These are phyloP conservation scores for Aspergillus amoenus DNA, from an alignment of 2,329 filamentous ascomycete genomes.

Conservation along the genomic window DNA sequence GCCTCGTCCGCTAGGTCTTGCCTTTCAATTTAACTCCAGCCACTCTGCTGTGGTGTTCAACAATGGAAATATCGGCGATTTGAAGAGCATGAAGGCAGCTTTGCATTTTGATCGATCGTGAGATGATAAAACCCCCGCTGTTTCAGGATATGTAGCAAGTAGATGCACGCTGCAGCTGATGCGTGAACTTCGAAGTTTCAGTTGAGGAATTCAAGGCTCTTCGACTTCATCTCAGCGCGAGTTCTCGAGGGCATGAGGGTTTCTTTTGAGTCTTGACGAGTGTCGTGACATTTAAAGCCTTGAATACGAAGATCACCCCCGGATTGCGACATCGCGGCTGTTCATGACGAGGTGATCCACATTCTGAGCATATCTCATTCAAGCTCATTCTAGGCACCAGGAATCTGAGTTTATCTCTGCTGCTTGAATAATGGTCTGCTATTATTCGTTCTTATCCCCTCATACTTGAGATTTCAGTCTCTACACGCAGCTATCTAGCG, in stretches of 20 bases:
- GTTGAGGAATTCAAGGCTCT: not conserved
- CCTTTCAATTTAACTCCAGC: not conserved
- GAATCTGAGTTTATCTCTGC: not conserved
- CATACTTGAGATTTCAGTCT: not conserved
- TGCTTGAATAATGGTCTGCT: not conserved
- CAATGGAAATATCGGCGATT: not conserved
- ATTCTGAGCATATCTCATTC: slow-evolving; percentile 3
- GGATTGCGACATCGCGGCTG: slow-evolving; percentile 3
- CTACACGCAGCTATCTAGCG: not conserved
- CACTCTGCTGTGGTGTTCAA: too few relatives aligned
- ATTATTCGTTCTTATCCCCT: not conserved
- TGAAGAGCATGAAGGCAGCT: not conserved
- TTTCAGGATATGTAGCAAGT: not conserved
- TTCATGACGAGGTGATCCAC: slow-evolving; percentile 7
- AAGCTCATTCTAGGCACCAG: slow-evolving; percentile 4
- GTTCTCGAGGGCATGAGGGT: not conserved
- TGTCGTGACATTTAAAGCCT: not conserved
- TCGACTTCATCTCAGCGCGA: not conserved
- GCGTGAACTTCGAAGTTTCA: not conserved
- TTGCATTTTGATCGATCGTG: not conserved
- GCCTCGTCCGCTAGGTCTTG: not conserved
- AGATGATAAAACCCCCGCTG: not conserved
- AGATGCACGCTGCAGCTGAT: not conserved
- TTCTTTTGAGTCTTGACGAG: not conserved
- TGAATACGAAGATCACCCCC: not conserved